Base-by-base conservation (phyloP, 2,329 filamentous ascomycete species). In the Pseudocercospora musae region DNA sequence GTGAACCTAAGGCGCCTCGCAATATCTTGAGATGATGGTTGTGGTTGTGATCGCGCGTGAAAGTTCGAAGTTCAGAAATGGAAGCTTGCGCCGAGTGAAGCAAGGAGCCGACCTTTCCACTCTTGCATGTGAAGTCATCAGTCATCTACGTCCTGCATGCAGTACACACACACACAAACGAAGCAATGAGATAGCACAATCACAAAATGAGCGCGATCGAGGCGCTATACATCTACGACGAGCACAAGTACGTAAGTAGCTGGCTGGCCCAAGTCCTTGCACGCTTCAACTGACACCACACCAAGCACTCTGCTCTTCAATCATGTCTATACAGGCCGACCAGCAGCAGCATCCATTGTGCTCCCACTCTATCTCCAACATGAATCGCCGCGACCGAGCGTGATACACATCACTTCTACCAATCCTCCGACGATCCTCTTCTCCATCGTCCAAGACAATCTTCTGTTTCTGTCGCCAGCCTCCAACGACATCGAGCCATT, bases 141-240 rank as follows among this genome's bases (percentile, higher is more conserved):
- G n/a, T 25, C 48, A 50, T 46, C 42, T n/a, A 37, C 40, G 4
- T 44, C 40, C 15, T 44, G 10, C 18, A 40, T 25, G 8, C 29
- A 44, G 3, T 15, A 18, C 20, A 42, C n/a, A 44, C 46, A 31
- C 18, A 57, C 10, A n/a, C 13, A 20, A 27, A 42, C 57, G 9
- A 15, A 37, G 57, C 20, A n/a, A 66, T 67, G 65, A 60, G 53
- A 67, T 62, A 64, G 56, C 8, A 56, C 37, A 29, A 21, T 9
- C 8, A 13, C 63, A 77, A 57, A 61, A 83, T 83, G 80, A 79
- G 91, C 80, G 87, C 90, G 75, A 90, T 99, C 74, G 94, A 98
- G 82, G 95, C 94, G 75, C 84, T 99, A 73, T 94, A 98, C 82
- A 92, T 99, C 76, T 97, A 90, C 78, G 93, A 98, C 85, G 93